phyloP scores from a whole-genome alignment of 2,329 filamentous ascomycete genomes.

The Diaporthe sp. region DNA sequence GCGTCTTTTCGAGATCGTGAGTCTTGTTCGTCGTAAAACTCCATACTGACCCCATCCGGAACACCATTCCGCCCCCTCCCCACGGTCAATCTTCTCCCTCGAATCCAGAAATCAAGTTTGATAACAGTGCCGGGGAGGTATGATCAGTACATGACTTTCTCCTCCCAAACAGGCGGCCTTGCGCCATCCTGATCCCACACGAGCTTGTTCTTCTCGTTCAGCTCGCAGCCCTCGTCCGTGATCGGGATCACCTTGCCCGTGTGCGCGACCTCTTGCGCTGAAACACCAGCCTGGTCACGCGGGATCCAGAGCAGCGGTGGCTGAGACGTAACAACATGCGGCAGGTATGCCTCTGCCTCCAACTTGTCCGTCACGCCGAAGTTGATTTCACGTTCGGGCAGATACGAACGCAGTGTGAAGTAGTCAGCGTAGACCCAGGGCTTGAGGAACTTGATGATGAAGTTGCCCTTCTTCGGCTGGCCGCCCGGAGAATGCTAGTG shows the following conservation, averaged over 20 bases:
- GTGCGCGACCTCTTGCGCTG: conserved; percentile 81
- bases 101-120: neutral
- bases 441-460: conserved; percentile 78
- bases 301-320: conserved; percentile 88
- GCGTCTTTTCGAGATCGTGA: neutral
- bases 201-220: conserved; percentile 76
- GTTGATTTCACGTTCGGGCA: conserved; percentile 69
- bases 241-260: conserved; percentile 80
- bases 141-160: conserved; percentile 52
- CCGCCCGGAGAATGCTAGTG: conserved; percentile 33
- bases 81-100: neutral
- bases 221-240: conserved; percentile 80
- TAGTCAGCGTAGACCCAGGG: conserved; percentile 85
- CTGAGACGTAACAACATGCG: conserved; percentile 75
- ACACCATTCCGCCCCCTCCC: neutral
- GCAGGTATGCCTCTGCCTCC: conserved; percentile 78
- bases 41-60: neutral
- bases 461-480: conserved; percentile 64
- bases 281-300: conserved; percentile 79
- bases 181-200: conserved; percentile 52
- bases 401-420: conserved; percentile 74
- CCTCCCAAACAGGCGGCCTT: conserved; percentile 53
- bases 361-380: conserved; percentile 73
- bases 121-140: neutral
- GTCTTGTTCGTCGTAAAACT: neutral